A percentile compares a stretch with the other conserved stretches of the same genome.
Conservation (phyloP, 2,329 filamentous ascomycete genomes). For the Monosporascus sp. region DNA sequence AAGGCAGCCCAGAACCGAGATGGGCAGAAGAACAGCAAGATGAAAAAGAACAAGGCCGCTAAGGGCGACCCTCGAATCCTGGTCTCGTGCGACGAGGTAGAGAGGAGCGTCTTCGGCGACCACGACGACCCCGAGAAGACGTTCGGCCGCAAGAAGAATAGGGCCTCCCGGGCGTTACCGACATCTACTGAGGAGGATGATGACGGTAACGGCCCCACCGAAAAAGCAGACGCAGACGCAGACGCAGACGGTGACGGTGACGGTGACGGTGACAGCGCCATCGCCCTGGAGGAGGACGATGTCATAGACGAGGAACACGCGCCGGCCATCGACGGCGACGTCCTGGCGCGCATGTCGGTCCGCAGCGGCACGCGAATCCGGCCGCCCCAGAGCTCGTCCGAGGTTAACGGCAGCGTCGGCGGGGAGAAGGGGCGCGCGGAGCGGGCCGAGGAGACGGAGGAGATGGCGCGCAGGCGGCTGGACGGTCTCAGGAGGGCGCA, state of each 20-base stretch:
- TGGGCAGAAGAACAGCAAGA: too few species aligned
- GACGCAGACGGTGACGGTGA: too few species aligned
- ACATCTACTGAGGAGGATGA: constrained; percentile 36
- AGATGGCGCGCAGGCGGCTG: constrained; percentile 41
- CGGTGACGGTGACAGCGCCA: constrained; percentile 1
- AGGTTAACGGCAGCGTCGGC: constrained; percentile 51
- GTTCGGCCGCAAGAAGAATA: constrained; percentile 39
- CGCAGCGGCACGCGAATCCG: constrained; percentile 31
- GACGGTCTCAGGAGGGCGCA: constrained; percentile 43
- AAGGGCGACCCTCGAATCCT: constrained; percentile 48
- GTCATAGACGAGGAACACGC: neutral
- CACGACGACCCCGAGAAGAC: constrained; percentile 38
- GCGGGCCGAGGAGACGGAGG: constrained; percentile 44
- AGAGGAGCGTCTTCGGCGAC: constrained; percentile 43
- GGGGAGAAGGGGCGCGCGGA: constrained; percentile 51
- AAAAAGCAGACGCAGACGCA: neutral
- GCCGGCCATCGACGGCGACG: constrained; percentile 8
- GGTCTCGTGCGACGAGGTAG: constrained; percentile 43
- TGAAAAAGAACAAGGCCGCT: constrained; percentile 24
- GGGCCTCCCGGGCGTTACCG: constrained; percentile 32
- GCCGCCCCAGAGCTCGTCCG: constrained; percentile 33
- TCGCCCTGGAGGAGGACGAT: too few species aligned
- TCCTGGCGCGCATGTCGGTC: constrained; percentile 27
- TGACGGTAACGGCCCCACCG: constrained; percentile 32
- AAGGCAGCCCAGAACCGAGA: too few species aligned